phyloP scores from a whole-genome alignment of 371 early-diverging fungal species.

The Apophysomyces ossiformis region DNA sequence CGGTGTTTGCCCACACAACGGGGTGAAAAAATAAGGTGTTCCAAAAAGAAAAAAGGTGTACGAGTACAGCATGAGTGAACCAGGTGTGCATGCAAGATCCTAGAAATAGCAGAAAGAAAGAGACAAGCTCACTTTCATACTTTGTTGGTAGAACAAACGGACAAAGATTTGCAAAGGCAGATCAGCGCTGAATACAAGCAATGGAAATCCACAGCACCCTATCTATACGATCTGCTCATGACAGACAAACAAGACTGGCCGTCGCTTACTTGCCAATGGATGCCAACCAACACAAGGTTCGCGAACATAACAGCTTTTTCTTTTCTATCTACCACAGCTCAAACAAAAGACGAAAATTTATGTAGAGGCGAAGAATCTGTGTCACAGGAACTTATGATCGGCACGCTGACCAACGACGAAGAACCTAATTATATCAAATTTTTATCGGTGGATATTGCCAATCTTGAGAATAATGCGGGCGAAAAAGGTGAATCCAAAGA shows the following conservation, averaged over 20 bases:
- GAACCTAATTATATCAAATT: slow-evolving; percentile 97
- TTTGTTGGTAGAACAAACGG: not conserved
- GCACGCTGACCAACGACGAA: slow-evolving; percentile 96
- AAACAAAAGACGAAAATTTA: no score
- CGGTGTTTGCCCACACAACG: no score
- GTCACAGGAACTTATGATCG: slow-evolving; percentile 86
- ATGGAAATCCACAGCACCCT: slow-evolving; percentile 99
- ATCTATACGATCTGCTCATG: slow-evolving; percentile 97
- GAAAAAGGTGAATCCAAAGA: slow-evolving; percentile 52
- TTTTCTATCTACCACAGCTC: not conserved
- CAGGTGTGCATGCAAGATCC: not conserved
- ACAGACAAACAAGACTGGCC: slow-evolving; percentile 99
- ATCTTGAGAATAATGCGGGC: slow-evolving; percentile 68
- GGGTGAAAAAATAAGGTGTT: no score
- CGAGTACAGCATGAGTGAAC: slow-evolving; percentile 9
- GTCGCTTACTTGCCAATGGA: slow-evolving; percentile 97
- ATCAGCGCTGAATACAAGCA: slow-evolving; percentile 96
- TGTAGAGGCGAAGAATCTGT: slow-evolving; percentile 78
- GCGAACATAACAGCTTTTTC: not conserved
- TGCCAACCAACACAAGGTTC: slow-evolving; percentile 92
- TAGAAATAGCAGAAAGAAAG: no score
- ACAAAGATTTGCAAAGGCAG: slow-evolving; percentile 11
- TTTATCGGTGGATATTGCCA: slow-evolving; percentile 90
- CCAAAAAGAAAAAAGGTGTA: slow-evolving; percentile 4
- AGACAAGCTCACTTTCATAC: no score